A percentile compares a stretch with the other conserved stretches of the same genome.
Evolutionary conservation across 768 basidiomycete genomes (phyloP).

Genomic region (Lepiota subincarnata): DNA sequence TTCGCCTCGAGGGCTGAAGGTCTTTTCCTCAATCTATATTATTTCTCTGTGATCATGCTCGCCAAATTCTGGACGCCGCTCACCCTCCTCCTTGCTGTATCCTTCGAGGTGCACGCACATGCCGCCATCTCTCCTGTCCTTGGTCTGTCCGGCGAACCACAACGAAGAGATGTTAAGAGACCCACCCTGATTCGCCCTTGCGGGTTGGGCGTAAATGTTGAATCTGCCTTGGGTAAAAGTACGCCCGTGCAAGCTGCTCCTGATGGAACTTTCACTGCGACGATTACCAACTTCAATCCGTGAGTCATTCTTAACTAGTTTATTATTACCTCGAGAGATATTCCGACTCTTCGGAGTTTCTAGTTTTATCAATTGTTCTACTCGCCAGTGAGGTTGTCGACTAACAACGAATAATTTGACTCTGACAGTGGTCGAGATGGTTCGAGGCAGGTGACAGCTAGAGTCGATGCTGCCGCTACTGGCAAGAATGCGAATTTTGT

Average conservation of each 20-base stretch:
- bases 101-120: slow-evolving; percentile 36
- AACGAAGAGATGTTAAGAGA: slow-evolving; percentile 29
- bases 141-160: slow-evolving; percentile 27
- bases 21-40: not conserved
- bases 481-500: slow-evolving; percentile 30
- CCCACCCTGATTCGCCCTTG: slow-evolving; percentile 33
- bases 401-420: not conserved
- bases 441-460: slow-evolving; percentile 41
- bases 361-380: not conserved
- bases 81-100: slow-evolving; percentile 28
- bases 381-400: not conserved
- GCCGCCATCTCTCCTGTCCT: slow-evolving; percentile 40
- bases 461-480: slow-evolving; percentile 42
- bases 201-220: slow-evolving; percentile 36
- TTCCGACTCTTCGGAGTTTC: not conserved
- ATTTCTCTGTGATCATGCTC: slow-evolving; percentile 17
- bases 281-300: slow-evolving; percentile 45
- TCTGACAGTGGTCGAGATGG: slow-evolving; percentile 34
- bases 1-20: slow-evolving; percentile 3
- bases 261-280: slow-evolving; percentile 38
- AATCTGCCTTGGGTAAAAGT: slow-evolving; percentile 33
- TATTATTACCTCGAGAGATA: not conserved
- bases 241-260: slow-evolving; percentile 33
- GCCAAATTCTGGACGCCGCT: slow-evolving; percentile 25
- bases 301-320: slow-evolving; percentile 20